These are phyloP conservation scores for Glycine tomentella DNA, from an alignment of 306 rosid genomes.

Conservation along the genomic window DNA sequence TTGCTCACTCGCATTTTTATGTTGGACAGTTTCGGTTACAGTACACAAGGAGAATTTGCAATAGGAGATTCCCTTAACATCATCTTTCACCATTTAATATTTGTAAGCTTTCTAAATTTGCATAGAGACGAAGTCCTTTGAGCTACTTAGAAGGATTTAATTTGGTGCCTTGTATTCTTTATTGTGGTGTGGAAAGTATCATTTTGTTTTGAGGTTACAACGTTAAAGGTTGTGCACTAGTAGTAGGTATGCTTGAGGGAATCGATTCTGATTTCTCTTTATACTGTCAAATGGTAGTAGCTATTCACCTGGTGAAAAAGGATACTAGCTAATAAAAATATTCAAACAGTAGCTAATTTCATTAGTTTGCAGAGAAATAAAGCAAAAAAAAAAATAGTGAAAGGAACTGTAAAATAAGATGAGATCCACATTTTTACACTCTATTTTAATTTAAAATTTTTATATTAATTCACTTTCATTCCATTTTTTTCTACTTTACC, in stretches of 20 bases:
- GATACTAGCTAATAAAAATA: neutral
- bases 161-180: neutral
- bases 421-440: too few species aligned
- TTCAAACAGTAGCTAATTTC: neutral
- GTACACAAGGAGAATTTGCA: neutral
- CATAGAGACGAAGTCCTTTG: neutral
- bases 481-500: too few species aligned
- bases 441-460: too few species aligned
- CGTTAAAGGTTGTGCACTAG: too few species aligned
- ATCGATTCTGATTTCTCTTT: neutral
- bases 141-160: neutral
- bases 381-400: too few species aligned
- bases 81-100: constrained; percentile 10
- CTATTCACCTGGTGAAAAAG: neutral
- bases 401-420: too few species aligned
- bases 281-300: neutral
- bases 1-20: neutral
- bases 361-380: too few species aligned
- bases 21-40: neutral
- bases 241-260: neutral
- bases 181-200: neutral
- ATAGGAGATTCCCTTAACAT: neutral
- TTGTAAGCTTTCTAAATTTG: neutral
- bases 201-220: neutral
- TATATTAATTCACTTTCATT: too few species aligned